Evolutionary conservation across 306 rosid species (phyloP), one percentile per base, ranked within the genome.

Genomic region (Citrullus colocynthis): DNA sequence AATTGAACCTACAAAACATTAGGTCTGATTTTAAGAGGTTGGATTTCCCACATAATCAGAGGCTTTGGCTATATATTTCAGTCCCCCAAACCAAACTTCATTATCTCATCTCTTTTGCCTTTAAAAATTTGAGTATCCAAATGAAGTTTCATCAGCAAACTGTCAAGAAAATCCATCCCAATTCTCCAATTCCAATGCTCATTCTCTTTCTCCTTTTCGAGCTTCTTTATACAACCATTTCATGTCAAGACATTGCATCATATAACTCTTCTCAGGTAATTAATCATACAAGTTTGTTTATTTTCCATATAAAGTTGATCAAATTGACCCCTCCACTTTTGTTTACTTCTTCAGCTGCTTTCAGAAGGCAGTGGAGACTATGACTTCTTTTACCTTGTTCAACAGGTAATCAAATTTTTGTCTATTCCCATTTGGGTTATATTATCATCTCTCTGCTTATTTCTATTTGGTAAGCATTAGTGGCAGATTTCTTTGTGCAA

Each of bases 331-430:
- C 45, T 20, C 75, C 36, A 6, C 6, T 42, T 45, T 45, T 28
- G 41, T 45, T 42, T 71, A 14, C 54, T 8, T 67, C 36, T 44
- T 6, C 76, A 71, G 76, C 18, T 6, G 1, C 7, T 15, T 32
- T 2, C 66, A 62, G 56, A 69, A 60, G 44, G 24, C 0, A 30
- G 36, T 13, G 66, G 75, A 54, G 9, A 75, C 15, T 10, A 64
- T 24, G 80, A 75, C 17, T 75, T 80, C 59, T 20, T 80, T 52
- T 80, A 75, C 83, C 58, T 80, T 37, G 69, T 75, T 55, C 83
- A 80, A 80, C 80, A 80, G 79, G 83, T 80, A 37, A 65, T 9
- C 15, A 65, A 34, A 39, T 3, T 21, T 70, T 71, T 45, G 41
- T 15, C 28, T 44, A 2, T 14, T 45, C 41, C 76, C 39, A 45